Conservation (phyloP, 23 red algal genomes). For the Agarophyton chilense region DNA sequence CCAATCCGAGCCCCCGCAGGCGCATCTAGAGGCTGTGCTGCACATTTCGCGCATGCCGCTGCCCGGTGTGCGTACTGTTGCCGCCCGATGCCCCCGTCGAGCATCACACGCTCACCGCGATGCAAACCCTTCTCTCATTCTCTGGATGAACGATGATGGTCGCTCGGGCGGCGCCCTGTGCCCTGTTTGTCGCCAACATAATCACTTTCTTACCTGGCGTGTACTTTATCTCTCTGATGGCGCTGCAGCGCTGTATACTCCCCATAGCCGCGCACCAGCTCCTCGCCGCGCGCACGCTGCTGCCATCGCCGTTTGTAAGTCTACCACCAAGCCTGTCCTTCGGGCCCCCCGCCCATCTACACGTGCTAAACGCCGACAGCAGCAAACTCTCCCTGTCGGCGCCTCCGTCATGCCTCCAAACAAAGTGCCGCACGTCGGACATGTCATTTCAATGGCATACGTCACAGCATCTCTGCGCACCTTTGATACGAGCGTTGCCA, state of each 20-base stretch:
- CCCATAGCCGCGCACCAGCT: conserved; percentile 17
- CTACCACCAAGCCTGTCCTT: neutral
- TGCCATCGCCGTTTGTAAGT: neutral
- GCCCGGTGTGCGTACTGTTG: conserved; percentile 55
- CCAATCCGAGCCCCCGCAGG: neutral
- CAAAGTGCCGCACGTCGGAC: conserved; percentile 42
- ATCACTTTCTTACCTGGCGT: conserved; percentile 36
- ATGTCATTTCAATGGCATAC: conserved; percentile 56
- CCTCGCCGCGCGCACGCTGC: conserved; percentile 11
- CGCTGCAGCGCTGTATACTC: conserved; percentile 52
- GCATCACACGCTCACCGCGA: conserved; percentile 43
- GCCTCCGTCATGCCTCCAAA: conserved; percentile 25
- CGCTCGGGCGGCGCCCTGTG: conserved; percentile 77
- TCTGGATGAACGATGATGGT: conserved; percentile 87
- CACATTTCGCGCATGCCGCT: conserved; percentile 22
- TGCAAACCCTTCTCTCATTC: conserved; percentile 57
- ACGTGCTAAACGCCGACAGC: neutral
- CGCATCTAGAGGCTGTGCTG: conserved; percentile 25
- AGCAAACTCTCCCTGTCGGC: conserved; percentile 10
- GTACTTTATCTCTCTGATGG: conserved; percentile 29
- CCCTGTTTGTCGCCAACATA: conserved; percentile 58
- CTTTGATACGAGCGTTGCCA: neutral
- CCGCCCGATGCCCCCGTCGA: conserved; percentile 55
- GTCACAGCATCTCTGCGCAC: conserved; percentile 47
- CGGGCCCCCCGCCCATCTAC: neutral